These are phyloP conservation scores for Torulaspora delbrueckii DNA, from an alignment of 805 yeast species.

Conservation along the genomic window DNA sequence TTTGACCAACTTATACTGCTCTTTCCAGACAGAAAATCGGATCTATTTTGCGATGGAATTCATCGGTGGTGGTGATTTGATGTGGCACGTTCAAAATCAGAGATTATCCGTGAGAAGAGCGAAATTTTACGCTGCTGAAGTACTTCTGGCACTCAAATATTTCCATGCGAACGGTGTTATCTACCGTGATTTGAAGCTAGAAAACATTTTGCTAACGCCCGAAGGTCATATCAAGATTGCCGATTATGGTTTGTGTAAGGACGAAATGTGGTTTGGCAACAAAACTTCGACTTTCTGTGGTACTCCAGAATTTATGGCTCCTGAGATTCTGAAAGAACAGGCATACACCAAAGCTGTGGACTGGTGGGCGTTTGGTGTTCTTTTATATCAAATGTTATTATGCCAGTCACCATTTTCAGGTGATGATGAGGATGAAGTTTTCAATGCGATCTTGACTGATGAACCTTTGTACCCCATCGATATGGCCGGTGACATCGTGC, in stretches of 20 bases:
- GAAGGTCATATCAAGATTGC: slow-evolving; percentile 95
- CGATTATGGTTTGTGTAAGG: slow-evolving; percentile 96
- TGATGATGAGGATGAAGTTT: slow-evolving; percentile 94
- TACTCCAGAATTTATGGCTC: slow-evolving; percentile 99
- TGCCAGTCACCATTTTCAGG: slow-evolving; percentile 98
- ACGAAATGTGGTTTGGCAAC: slow-evolving; percentile 76
- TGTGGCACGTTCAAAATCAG: slow-evolving; percentile 98
- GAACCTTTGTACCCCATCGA: slow-evolving; percentile 95
- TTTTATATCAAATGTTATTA: slow-evolving; percentile 90
- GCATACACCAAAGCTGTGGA: slow-evolving; percentile 92
- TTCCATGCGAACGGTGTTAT: slow-evolving; percentile 95
- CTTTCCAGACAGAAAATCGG: slow-evolving; percentile 97
- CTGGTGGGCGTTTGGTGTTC: slow-evolving; percentile 99
- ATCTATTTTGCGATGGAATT: slow-evolving; percentile 98
- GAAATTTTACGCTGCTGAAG: slow-evolving; percentile 96
- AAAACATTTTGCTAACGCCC: slow-evolving; percentile 82
- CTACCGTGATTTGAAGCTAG: slow-evolving; percentile 93
- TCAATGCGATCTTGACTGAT: slow-evolving; percentile 92
- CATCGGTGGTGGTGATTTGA: slow-evolving; percentile 94
- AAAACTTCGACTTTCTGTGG: slow-evolving; percentile 97
- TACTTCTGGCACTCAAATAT: slow-evolving; percentile 80
- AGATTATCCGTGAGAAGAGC: slow-evolving; percentile 87
- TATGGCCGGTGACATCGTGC: slow-evolving; percentile 95
- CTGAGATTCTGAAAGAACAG: slow-evolving; percentile 91
- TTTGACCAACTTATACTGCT: slow-evolving; percentile 81